These are phyloP conservation scores for Colletotrichum spaethianum DNA, from an alignment of 2,329 filamentous ascomycete species.

Conservation along the genomic window DNA sequence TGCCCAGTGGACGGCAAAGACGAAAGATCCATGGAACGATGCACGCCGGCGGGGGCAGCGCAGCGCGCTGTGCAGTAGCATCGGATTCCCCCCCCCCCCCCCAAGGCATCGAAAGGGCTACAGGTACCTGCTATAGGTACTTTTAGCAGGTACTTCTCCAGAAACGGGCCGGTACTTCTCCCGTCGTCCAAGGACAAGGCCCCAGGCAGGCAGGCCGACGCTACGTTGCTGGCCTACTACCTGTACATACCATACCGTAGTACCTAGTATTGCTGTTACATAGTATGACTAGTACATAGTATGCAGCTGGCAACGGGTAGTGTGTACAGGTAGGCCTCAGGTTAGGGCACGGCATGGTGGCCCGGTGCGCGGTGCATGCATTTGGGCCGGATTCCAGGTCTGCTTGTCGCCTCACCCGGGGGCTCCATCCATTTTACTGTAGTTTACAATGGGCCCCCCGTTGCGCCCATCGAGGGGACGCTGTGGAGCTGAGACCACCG, in stretches of 20 bases:
- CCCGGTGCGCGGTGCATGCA: conserved; percentile 35
- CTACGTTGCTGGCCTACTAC: not conserved
- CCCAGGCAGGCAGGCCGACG: not conserved
- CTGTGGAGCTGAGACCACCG: conserved; percentile 18
- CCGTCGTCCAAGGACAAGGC: conserved; percentile 4
- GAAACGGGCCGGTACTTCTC: not conserved
- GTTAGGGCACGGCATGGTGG: not conserved
- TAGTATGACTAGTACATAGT: too few species aligned
- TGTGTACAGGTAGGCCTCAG: conserved; percentile 15
- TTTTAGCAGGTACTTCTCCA: not conserved
- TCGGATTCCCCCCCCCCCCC: conserved; percentile 40
- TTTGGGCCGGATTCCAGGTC: conserved; percentile 31
- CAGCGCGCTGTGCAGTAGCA: conserved; percentile 23
- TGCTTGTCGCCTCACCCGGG: conserved; percentile 35
- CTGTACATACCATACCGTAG: too few species aligned
- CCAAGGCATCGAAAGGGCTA: conserved; percentile 13
- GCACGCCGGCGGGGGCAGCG: conserved; percentile 33
- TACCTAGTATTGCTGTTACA: too few species aligned
- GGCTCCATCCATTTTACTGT: not conserved
- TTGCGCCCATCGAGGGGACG: not conserved
- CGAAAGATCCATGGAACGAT: conserved; percentile 26
- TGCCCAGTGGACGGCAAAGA: conserved; percentile 20
- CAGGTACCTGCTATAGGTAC: conserved; percentile 6
- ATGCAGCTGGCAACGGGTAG: not conserved
- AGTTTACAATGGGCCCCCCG: not conserved